Evolutionary conservation across 768 basidiomycete species (phyloP), one percentile per base, ranked within the genome.

Genomic region (Amanita pseudoporphyria): DNA sequence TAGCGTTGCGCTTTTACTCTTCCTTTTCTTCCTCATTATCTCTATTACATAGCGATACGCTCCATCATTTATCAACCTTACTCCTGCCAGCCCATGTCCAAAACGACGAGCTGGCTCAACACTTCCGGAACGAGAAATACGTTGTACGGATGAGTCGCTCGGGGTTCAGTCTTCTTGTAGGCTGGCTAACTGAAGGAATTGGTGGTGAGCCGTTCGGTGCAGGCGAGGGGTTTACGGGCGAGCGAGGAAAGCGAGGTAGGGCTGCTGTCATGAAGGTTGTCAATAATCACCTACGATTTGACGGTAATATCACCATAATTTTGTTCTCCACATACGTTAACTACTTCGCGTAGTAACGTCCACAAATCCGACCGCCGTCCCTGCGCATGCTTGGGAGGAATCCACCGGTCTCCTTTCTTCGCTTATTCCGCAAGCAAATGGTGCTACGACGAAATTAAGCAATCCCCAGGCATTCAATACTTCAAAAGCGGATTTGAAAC

Each of bases 171-270:
- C 78, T 99, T 24, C 72, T 99, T 6, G 76, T 98, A 2, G 94
- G 95, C 26, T 99, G 96, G 96, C 68, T 98, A 50, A 96, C 91
- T 19, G 94, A 97, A 62, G 93, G 92, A 13, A 72, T 84, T 48
- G 82, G 93, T 52, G 84, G 93, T 49, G 89, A 91, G 63, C 77
- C 83, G n/a, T 62, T 84, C 55, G 94, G 94, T 45, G 70, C 74
- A 51, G 82, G 90, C 6, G 77, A 81, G 45, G 84, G 91, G 0
- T 89, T 90, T 58, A 72, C 81, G 28, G 90, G 87, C 1, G 84
- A 90, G 56, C 78, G 77, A 50, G 91, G 89, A 16, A 82, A 85
- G 59, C 72, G 93, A 53, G 91, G 92, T 5, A 75, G 96, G 57
- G 84, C 91, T 45, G 79, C 90, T 9, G 85, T 98, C 38, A 85